These are phyloP conservation scores for Phytophthora fragariaefolia DNA, from an alignment of 352 stramenopile species.

Conservation along the genomic window DNA sequence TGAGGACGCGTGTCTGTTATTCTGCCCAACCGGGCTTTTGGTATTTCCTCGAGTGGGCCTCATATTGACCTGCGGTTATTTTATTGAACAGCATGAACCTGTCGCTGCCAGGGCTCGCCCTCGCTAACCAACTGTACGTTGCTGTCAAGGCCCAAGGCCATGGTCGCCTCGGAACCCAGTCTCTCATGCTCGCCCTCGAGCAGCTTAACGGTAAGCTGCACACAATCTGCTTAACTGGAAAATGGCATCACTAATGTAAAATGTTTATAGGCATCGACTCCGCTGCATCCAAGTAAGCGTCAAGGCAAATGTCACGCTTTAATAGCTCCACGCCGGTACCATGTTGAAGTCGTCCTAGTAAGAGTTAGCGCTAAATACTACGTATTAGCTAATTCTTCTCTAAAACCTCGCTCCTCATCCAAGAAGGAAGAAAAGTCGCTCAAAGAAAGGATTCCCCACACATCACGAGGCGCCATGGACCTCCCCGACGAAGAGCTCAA, in stretches of 20 bases:
- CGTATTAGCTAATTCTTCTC: conserved; percentile 31
- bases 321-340: no score
- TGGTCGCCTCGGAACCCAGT: conserved; percentile 84
- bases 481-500: conserved; percentile 78
- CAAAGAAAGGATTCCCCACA: conserved; percentile 27
- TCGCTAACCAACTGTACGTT: conserved; percentile 91
- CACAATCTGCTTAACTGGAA: neutral
- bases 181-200: conserved; percentile 88
- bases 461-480: conserved; percentile 53
- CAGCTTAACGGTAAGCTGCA: conserved; percentile 73
- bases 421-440: conserved; percentile 42
- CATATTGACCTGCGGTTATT: conserved; percentile 1
- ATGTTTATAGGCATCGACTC: conserved; percentile 24
- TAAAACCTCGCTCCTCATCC: conserved; percentile 29
- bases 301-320: no score
- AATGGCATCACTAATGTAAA: neutral
- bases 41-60: neutral
- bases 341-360: conserved; percentile 31
- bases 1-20: conserved; percentile 12
- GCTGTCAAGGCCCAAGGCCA: conserved; percentile 88
- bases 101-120: conserved; percentile 81
- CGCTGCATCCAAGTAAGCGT: neutral
- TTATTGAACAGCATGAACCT: conserved; percentile 79
- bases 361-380: conserved; percentile 1
- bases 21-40: neutral